A percentile compares a stretch with the other conserved stretches of the same genome.
phyloP scores from a whole-genome alignment of 768 basidiomycete species.

The Ramaria sp. region DNA sequence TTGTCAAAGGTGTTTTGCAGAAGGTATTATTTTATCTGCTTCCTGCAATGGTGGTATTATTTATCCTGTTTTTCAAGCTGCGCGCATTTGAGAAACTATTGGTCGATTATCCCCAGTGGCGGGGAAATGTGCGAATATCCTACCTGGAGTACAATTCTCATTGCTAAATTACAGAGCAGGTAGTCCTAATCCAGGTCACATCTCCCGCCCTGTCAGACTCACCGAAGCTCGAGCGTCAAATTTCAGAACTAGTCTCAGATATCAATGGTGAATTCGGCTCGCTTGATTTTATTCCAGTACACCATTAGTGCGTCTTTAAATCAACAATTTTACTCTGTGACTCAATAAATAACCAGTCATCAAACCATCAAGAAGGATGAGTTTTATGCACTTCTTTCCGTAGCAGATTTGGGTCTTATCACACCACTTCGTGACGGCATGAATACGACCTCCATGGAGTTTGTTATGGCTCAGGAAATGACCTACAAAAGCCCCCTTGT shows the following conservation, averaged over 20 bases:
- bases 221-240: constrained; percentile 85
- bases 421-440: constrained; percentile 95
- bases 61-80: constrained; percentile 36
- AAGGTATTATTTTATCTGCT: constrained; percentile 43
- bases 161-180: constrained; percentile 21
- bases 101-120: constrained; percentile 90
- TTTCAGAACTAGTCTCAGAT: constrained; percentile 87
- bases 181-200: constrained; percentile 68
- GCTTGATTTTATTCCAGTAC: constrained; percentile 91
- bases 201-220: constrained; percentile 87
- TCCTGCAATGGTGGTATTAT: background rate
- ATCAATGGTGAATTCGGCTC: constrained; percentile 95
- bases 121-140: constrained; percentile 61
- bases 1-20: constrained; percentile 96
- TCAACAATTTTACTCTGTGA: background rate
- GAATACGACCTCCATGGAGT: constrained; percentile 99
- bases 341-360: constrained; percentile 44
- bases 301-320: constrained; percentile 74
- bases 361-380: constrained; percentile 97
- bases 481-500: constrained; percentile 81
- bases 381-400: constrained; percentile 89
- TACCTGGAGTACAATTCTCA: background rate
- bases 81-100: constrained; percentile 93
- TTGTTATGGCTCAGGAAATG: constrained; percentile 84
- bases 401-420: constrained; percentile 90